Base-by-base conservation (phyloP, 2,329 filamentous ascomycete species). In the Monilinia polystroma region DNA sequence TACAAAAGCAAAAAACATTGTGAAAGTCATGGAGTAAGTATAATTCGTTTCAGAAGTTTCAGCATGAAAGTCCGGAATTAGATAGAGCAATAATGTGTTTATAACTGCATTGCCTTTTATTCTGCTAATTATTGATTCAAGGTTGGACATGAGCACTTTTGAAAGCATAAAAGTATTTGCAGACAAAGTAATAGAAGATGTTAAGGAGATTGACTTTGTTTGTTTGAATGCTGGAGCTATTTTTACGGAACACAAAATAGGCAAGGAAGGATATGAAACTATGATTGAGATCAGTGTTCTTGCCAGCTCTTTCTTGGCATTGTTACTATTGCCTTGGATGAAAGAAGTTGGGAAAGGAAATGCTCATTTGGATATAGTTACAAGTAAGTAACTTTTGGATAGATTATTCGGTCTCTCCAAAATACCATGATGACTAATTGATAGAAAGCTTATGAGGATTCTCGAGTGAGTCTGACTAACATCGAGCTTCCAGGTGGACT, bases 251-350 rank as follows among this genome's bases (percentile, higher is more conserved):
- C 74, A 71, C 20, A 64, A 47, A 49, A 29, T 69, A 12, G 69
- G 71, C 2, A 38, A 67, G 2, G 80, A 81, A 43, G 83, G 81
- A 7, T 85, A 79, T 77, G 83, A 85, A 67, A 77, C 80, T 64
- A 82, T 79, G 1, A 69, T 88, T 14, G 85, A 88, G 73, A 82
- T 87, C 70, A 87, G 88, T 72, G 79, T 81, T 1, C 75, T 88
- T 2, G 85, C 84, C 2, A 88, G 84, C 0, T 78, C 81, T 8
- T 77, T 87, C 1, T 76, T 89, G 8, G 83, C 79, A 0, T 69
- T 87, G 3, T 73, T 86, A 2, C 77, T 89, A 14, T 75, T 84
- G 6, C 82, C 81, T 0, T 80, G 81, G 68, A 73, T 84, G 18
- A 76, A 77, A 57, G 74, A 71, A 8, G 78, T 77, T 55, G 76